Percentiles rank a stretch among this genome's conserved stretches.
Conservation (phyloP, 2,329 filamentous ascomycete species). For the Orbilia brochopaga region DNA sequence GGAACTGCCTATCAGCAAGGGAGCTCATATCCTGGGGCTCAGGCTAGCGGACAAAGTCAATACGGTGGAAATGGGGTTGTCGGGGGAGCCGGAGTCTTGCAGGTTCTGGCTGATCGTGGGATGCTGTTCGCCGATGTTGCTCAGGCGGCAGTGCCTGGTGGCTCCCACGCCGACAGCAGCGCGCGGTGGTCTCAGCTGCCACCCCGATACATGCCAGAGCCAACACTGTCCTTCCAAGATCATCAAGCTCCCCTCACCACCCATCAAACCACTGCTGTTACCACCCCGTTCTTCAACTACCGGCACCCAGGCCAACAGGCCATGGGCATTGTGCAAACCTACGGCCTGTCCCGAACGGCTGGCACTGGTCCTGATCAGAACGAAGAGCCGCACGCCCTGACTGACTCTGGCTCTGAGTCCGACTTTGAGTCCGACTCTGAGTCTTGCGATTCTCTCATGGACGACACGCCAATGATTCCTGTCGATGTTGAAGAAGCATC, state of each 20-base stretch:
- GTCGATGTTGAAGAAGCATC: conserved; percentile 12
- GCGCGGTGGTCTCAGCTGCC: background rate
- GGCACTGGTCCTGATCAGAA: background rate
- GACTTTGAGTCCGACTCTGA: conserved; percentile 38
- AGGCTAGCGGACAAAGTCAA: background rate
- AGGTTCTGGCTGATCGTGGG: background rate
- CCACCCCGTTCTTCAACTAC: background rate
- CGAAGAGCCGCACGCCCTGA: conserved; percentile 1
- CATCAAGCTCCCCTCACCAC: background rate
- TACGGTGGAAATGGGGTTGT: background rate
- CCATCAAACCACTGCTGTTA: background rate
- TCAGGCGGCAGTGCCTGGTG: background rate
- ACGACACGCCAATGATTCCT: conserved; percentile 32
- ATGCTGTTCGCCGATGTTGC: background rate
- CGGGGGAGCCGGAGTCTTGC: no score
- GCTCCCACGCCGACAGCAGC: background rate
- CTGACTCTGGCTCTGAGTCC: conserved; percentile 40
- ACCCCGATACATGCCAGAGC: background rate
- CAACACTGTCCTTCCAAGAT: background rate
- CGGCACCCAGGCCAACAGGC: conserved; percentile 5
- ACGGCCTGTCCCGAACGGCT: conserved; percentile 8
- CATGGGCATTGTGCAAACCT: conserved; percentile 30
- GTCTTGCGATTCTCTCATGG: conserved; percentile 36
- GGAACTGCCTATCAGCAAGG: background rate
- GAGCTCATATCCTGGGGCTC: background rate